These are phyloP conservation scores for Aspergillus sparsus DNA, from an alignment of 495 filamentous ascomycete species.

Conservation along the genomic window DNA sequence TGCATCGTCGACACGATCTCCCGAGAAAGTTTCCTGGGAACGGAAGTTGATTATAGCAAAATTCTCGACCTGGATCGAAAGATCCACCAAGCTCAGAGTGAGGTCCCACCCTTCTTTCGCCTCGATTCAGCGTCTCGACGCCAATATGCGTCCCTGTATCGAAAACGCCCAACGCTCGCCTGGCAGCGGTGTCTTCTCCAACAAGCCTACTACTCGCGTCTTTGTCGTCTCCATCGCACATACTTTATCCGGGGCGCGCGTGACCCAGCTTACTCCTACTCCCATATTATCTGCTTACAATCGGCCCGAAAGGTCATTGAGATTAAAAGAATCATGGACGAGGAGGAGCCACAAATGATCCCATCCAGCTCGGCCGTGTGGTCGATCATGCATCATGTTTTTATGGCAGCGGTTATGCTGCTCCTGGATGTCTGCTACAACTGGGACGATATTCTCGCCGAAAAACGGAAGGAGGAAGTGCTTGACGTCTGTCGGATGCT, in stretches of 20 bases:
- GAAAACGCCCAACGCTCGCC: constrained; percentile 37
- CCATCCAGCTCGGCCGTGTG: constrained; percentile 36
- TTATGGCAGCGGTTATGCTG: constrained; percentile 49
- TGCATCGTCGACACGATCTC: constrained; percentile 42
- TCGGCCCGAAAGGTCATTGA: constrained; percentile 48
- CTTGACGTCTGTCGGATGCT: constrained; percentile 47
- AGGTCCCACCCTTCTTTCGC: constrained; percentile 37
- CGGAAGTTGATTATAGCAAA: constrained; percentile 38
- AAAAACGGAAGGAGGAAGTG: constrained; percentile 45
- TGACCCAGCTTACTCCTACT: constrained; percentile 47
- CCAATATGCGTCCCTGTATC: constrained; percentile 36
- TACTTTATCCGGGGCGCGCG: constrained; percentile 44
- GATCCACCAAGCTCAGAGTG: constrained; percentile 30
- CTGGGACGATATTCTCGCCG: constrained; percentile 43
- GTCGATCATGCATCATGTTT: constrained; percentile 47
- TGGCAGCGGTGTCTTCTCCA: constrained; percentile 44
- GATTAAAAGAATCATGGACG: constrained; percentile 43
- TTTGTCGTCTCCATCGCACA: constrained; percentile 47
- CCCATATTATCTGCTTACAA: constrained; percentile 42
- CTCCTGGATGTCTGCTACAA: constrained; percentile 51
- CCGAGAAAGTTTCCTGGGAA: constrained; percentile 30
- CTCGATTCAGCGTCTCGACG: constrained; percentile 37
- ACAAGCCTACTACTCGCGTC: constrained; percentile 43
- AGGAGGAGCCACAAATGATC: constrained; percentile 30
- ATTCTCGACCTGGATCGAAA: constrained; percentile 41